Conservation (phyloP, 2,329 filamentous ascomycete genomes). For the Xylaria multiplex region DNA sequence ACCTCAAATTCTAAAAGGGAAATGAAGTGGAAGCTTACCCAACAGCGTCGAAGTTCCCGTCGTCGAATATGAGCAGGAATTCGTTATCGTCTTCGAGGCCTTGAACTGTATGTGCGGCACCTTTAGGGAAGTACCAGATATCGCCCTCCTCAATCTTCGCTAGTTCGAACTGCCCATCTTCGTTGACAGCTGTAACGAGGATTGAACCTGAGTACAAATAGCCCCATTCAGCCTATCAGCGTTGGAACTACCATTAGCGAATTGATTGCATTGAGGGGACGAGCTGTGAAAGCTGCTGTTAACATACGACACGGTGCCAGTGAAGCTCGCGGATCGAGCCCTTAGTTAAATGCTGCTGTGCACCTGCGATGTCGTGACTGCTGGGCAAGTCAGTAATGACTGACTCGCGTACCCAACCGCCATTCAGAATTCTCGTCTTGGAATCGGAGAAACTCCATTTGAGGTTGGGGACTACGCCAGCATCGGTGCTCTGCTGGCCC, state of each 20-base stretch:
- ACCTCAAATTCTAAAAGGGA: background rate
- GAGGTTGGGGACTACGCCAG: constrained; percentile 71
- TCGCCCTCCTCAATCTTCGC: constrained; percentile 69
- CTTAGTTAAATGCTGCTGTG: constrained; percentile 74
- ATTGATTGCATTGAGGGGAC: background rate
- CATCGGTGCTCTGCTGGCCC: constrained; percentile 69
- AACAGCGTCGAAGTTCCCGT: constrained; percentile 71
- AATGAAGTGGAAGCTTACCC: constrained; percentile 53
- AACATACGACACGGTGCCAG: constrained; percentile 72
- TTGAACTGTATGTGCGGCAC: constrained; percentile 70
- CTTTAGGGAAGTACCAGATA: constrained; percentile 76
- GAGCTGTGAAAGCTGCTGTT: background rate
- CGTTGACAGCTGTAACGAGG: constrained; percentile 69
- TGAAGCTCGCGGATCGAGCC: constrained; percentile 73
- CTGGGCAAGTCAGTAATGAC: constrained; percentile 73
- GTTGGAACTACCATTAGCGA: constrained; percentile 5
- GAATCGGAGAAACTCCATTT: constrained; percentile 78
- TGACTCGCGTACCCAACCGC: constrained; percentile 74
- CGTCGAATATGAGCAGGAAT: constrained; percentile 73
- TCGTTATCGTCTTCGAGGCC: constrained; percentile 74
- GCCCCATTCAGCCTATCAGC: constrained; percentile 71
- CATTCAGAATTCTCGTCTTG: constrained; percentile 68
- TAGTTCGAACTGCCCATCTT: constrained; percentile 65
- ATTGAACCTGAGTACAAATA: constrained; percentile 67
- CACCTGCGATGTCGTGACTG: constrained; percentile 73